Evolutionary conservation across 306 rosid species (phyloP).

Genomic region (Ochetophila trinervis): DNA sequence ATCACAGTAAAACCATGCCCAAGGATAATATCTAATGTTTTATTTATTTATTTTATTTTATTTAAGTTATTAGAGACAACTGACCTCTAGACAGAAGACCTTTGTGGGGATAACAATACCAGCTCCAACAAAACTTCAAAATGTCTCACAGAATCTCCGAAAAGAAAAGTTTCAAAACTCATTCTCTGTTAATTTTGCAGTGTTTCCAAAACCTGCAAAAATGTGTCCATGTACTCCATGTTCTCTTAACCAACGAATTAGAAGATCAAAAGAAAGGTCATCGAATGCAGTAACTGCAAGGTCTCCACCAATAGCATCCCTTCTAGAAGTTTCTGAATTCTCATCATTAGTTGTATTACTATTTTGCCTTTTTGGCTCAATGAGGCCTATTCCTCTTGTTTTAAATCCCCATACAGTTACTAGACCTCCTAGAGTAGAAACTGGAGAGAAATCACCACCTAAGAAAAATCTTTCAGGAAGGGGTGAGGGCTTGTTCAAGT

Average conservation of each 20-base stretch:
- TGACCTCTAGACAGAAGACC: conserved; percentile 88
- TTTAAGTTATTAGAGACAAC: conserved; percentile 28
- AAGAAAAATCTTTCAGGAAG: conserved; percentile 90
- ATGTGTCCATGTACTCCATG: conserved; percentile 88
- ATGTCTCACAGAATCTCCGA: conserved; percentile 62
- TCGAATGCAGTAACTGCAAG: conserved; percentile 93
- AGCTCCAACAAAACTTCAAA: conserved; percentile 79
- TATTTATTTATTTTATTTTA: neutral
- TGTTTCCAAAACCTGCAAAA: conserved; percentile 90
- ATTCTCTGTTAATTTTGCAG: conserved; percentile 74
- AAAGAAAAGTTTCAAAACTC: conserved; percentile 64
- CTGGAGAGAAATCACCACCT: conserved; percentile 97
- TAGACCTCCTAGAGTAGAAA: conserved; percentile 83
- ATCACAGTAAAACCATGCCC: conserved; percentile 1
- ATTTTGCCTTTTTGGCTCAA: conserved; percentile 65
- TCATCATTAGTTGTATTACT: conserved; percentile 43
- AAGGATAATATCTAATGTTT: neutral
- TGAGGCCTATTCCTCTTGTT: conserved; percentile 86
- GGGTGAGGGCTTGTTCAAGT: conserved; percentile 75
- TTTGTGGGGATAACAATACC: conserved; percentile 87
- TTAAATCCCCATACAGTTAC: conserved; percentile 83
- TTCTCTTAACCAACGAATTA: conserved; percentile 78
- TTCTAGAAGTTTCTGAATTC: conserved; percentile 44
- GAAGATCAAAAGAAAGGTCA: conserved; percentile 90
- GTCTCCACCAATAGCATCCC: conserved; percentile 91